A percentile compares a stretch with the other conserved stretches of the same genome.
Conservation (phyloP, 2,329 filamentous ascomycete species). For the Scedosporium apiospermum region DNA sequence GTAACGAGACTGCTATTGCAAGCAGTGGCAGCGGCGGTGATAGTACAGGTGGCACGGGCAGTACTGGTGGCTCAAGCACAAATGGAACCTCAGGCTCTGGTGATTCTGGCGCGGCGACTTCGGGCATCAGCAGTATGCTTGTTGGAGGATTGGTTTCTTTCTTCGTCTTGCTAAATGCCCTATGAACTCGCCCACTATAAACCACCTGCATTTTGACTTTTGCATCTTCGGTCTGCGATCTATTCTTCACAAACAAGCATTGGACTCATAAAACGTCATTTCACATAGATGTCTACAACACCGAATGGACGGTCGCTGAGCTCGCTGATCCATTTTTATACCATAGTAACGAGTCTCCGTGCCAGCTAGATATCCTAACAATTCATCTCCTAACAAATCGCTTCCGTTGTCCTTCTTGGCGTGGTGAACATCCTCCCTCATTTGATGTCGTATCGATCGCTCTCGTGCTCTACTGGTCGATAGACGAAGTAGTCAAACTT, state of each 20-base stretch:
- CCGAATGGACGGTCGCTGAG: too few species aligned
- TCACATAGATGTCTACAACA: too few species aligned
- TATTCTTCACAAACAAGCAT: too few species aligned
- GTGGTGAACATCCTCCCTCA: neutral
- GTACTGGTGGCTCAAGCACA: neutral
- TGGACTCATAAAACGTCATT: too few species aligned
- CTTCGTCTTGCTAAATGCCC: neutral
- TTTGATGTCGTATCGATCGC: slow-evolving; percentile 36
- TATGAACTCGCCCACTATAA: neutral
- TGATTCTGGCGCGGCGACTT: neutral
- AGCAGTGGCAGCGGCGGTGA: neutral
- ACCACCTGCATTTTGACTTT: neutral
- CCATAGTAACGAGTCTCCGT: too few species aligned
- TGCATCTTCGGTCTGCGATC: too few species aligned
- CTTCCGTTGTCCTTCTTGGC: neutral
- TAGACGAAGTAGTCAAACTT: slow-evolving; percentile 44
- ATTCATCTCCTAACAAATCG: neutral
- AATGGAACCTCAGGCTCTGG: neutral
- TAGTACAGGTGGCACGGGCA: neutral
- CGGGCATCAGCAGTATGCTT: neutral
- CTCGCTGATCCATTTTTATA: too few species aligned
- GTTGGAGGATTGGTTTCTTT: neutral
- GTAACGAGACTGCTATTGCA: slow-evolving; percentile 15
- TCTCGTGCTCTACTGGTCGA: slow-evolving; percentile 33
- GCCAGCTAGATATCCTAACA: too few species aligned